Evolutionary conservation across 1,139 yeast species (phyloP), one percentile per base, ranked within the genome.

Genomic region (Ogataea hybrid): DNA sequence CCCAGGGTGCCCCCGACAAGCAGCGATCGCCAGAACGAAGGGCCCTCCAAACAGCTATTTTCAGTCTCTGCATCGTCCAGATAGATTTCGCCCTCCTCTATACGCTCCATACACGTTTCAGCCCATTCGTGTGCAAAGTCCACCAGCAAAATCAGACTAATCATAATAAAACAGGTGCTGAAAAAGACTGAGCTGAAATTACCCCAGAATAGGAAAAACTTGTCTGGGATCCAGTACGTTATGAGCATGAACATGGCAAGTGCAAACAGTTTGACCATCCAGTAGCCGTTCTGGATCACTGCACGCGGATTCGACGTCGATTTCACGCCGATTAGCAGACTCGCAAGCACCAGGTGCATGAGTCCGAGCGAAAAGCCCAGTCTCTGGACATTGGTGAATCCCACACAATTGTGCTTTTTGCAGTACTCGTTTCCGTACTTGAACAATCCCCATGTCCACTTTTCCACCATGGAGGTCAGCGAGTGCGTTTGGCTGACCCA

Each of bases 61-160:
- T 63, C 50, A 25, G 50, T 52, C 12, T 53, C 58, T 25, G 51
- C 59, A 14, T 48, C 57, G 22, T 52, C 63, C 5, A 64, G 44
- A 38, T 61, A 61, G 14, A 64, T 77, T 38, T 90, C 84, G 49
- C 90, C 96, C 53, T 85, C 94, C 62, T 92, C 97, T 37, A 92
- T 88, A 57, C 88, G 87, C 52, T 84, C 92, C 43, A 92, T 75
- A 61, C 98, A 94, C 9, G 85, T 87, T 58, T 94, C 99, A 0
- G 98, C 97, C 97, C 97, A 94, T 47, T 94, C 94, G 64, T 94
- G 98, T 10, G 98, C 97, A 71, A 89, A 92, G 64, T 94, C 98
- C 23, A 94, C 97, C 41, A 94, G 68, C 39, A 94, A 71, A 9
- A 94, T 86, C 45, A 94, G 72, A 0, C 98, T 98, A 49, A 92